Evolutionary conservation across 2,329 filamentous ascomycete species (phyloP).

Genomic region (Penicillium digitatum): DNA sequence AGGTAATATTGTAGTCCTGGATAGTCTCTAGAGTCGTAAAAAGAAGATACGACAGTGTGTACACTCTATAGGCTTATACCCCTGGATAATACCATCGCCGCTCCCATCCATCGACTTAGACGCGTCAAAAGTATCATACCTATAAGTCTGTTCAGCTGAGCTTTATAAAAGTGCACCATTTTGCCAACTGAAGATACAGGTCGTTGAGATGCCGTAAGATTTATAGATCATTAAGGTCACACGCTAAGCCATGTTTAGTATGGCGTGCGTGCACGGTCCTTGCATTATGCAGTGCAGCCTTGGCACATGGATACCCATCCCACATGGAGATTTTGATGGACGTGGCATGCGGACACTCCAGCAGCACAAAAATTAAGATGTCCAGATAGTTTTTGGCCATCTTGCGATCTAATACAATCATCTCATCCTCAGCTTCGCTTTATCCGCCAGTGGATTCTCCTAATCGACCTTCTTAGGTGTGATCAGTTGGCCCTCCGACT

Average conservation of each 20-base stretch:
- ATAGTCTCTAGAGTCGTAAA: background rate
- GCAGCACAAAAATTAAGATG: background rate
- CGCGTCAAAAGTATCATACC: background rate
- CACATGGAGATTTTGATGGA: background rate
- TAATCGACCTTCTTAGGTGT: background rate
- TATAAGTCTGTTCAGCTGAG: rapidly evolving
- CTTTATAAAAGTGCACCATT: background rate
- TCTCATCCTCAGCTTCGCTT: background rate
- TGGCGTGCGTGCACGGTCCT: background rate
- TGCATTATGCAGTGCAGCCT: background rate
- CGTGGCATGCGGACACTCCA: background rate
- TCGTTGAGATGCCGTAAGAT: background rate
- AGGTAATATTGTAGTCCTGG: background rate
- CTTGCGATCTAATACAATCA: background rate
- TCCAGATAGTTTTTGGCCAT: background rate
- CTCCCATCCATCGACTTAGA: background rate
- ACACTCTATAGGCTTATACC: background rate
- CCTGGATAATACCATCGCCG: background rate
- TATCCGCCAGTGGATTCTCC: background rate
- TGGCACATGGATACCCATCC: background rate
- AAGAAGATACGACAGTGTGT: background rate
- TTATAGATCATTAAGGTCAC: background rate
- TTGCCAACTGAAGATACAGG: background rate
- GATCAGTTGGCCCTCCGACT: background rate
- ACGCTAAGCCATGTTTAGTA: background rate